Percentiles rank a stretch among this genome's conserved stretches.
Conservation (phyloP, 345 rosid genomes). For the Hibiscus syriacus region DNA sequence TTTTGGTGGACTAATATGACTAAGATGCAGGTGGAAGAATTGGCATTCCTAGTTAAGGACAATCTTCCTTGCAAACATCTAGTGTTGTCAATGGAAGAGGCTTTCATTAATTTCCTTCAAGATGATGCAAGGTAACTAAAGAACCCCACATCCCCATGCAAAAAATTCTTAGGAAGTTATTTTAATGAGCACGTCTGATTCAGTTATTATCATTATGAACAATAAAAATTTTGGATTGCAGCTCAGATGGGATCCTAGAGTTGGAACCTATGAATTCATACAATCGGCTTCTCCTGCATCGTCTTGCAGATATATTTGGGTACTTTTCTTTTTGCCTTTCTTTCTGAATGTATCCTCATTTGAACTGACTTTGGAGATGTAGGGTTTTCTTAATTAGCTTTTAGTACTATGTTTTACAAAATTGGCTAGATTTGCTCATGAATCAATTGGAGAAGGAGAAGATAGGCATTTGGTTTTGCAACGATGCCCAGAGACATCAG, state of each 20-base stretch:
- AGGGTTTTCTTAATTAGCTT: background rate
- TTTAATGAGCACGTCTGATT: background rate
- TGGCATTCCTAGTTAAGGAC: slow-evolving; percentile 59
- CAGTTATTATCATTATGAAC: background rate
- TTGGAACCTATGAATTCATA: slow-evolving; percentile 69
- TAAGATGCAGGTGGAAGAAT: slow-evolving; percentile 47
- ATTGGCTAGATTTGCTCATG: slow-evolving; percentile 50
- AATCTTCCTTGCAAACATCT: slow-evolving; percentile 58
- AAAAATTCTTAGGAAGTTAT: background rate
- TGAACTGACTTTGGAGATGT: background rate
- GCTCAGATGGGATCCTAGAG: slow-evolving; percentile 46
- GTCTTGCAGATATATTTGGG: slow-evolving; percentile 72
- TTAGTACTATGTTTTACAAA: slow-evolving; percentile 2
- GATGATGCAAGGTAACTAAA: slow-evolving; percentile 27
- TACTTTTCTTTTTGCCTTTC: slow-evolving; percentile 5
- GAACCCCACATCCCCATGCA: background rate
- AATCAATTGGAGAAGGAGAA: slow-evolving; percentile 61
- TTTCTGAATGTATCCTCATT: background rate
- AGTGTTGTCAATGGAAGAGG: slow-evolving; percentile 57
- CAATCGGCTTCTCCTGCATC: slow-evolving; percentile 58
- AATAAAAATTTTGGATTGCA: slow-evolving; percentile 21
- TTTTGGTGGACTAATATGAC: background rate
- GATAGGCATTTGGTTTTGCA: slow-evolving; percentile 45
- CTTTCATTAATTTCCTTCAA: slow-evolving; percentile 42
- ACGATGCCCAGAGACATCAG: slow-evolving; percentile 55